A percentile compares a stretch with the other conserved stretches of the same genome.
Evolutionary conservation across 768 basidiomycete species (phyloP).

Genomic region (Asterophora parasitica): DNA sequence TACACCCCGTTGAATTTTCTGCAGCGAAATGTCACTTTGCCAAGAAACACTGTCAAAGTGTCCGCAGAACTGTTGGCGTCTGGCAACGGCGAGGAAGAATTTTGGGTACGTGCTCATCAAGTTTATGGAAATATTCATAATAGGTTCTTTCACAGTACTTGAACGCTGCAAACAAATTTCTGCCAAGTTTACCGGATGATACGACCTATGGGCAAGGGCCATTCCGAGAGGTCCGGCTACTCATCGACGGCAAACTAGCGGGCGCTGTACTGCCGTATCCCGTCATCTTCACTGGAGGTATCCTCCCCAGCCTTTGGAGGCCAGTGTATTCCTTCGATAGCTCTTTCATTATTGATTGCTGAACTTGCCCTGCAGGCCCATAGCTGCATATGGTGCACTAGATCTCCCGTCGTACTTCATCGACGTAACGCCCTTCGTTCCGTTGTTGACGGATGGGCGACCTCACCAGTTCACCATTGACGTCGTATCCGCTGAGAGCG

Average conservation of each 20-base stretch:
- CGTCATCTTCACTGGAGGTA: slow-evolving; percentile 73
- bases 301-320: slow-evolving; percentile 69
- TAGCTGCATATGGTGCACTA: slow-evolving; percentile 71
- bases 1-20: neutral
- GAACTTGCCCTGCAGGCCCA: slow-evolving; percentile 40
- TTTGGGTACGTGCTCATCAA: slow-evolving; percentile 50
- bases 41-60: slow-evolving; percentile 60
- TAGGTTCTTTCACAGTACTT: slow-evolving; percentile 44
- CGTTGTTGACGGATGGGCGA: slow-evolving; percentile 60
- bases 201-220: slow-evolving; percentile 40
- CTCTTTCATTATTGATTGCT: neutral
- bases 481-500: slow-evolving; percentile 61
- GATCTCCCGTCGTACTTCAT: slow-evolving; percentile 76
- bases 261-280: slow-evolving; percentile 48
- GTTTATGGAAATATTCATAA: neutral
- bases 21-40: slow-evolving; percentile 65
- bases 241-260: slow-evolving; percentile 42
- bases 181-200: slow-evolving; percentile 47
- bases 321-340: slow-evolving; percentile 16
- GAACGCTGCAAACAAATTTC: slow-evolving; percentile 58
- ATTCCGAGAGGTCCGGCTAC: slow-evolving; percentile 45
- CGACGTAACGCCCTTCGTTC: slow-evolving; percentile 75
- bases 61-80: slow-evolving; percentile 73
- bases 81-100: slow-evolving; percentile 56
- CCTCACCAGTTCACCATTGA: slow-evolving; percentile 70